A percentile compares a stretch with the other conserved stretches of the same genome.
phyloP scores from a whole-genome alignment of 2,329 filamentous ascomycete genomes.

The Elsinoe australis region DNA sequence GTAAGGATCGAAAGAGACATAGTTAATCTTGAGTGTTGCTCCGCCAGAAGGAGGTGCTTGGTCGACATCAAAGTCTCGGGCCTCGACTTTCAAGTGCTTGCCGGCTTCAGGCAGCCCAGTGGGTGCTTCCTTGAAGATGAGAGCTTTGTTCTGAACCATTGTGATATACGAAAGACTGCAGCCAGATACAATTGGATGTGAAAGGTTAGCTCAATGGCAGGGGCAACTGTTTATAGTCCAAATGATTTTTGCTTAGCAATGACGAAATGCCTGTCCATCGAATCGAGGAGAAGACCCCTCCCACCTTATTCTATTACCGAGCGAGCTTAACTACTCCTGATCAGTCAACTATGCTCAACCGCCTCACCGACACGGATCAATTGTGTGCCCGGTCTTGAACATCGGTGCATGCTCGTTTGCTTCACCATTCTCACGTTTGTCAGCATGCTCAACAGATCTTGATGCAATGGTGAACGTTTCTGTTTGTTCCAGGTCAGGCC shows the following conservation, averaged over 20 bases:
- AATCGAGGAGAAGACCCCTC: constrained; percentile 5
- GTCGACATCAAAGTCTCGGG: constrained; percentile 59
- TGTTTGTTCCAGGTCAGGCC: too few relatives aligned
- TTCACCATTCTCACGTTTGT: too few relatives aligned
- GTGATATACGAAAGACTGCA: too few relatives aligned
- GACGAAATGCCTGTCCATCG: constrained; percentile 12
- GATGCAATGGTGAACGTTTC: too few relatives aligned
- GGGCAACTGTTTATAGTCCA: too few relatives aligned
- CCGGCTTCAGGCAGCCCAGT: constrained; percentile 59
- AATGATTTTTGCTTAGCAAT: constrained; percentile 13
- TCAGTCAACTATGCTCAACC: not conserved
- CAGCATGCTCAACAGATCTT: too few relatives aligned
- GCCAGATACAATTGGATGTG: too few relatives aligned
- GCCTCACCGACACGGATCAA: not conserved
- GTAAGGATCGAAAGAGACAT: constrained; percentile 76
- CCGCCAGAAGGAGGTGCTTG: constrained; percentile 55
- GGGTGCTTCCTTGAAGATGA: constrained; percentile 66
- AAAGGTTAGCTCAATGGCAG: not conserved
- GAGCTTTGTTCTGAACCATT: constrained; percentile 61
- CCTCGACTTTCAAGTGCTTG: constrained; percentile 61
- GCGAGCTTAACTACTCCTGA: constrained; percentile 1
- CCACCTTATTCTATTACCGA: too few relatives aligned
- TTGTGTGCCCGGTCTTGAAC: too few relatives aligned
- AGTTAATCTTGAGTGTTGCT: constrained; percentile 61
- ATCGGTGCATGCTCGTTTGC: too few relatives aligned